A percentile compares a stretch with the other conserved stretches of the same genome.
These are phyloP conservation scores for Glomus cerebriforme DNA, from an alignment of 192 early-diverging fungal species.

Conservation along the genomic window DNA sequence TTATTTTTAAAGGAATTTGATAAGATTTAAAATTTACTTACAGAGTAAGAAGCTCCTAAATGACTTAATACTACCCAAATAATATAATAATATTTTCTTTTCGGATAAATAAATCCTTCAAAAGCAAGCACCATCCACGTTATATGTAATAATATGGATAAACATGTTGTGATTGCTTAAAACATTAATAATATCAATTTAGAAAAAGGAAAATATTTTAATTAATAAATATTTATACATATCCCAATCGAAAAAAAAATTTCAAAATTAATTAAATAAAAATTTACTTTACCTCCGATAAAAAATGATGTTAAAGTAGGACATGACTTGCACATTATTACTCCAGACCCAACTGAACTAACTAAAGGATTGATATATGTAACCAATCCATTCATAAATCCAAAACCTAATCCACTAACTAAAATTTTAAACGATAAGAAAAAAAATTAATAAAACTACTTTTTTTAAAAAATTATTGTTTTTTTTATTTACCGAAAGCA, in stretches of 20 bases:
- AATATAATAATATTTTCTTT: constrained; percentile 47
- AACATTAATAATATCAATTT: background rate
- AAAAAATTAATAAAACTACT: too few relatives aligned
- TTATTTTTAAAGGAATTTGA: background rate
- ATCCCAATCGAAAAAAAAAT: background rate
- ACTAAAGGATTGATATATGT: constrained; percentile 67
- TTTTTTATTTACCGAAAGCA: constrained; percentile 58
- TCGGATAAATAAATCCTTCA: constrained; percentile 56
- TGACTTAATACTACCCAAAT: constrained; percentile 60
- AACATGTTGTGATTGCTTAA: constrained; percentile 66
- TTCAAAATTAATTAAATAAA: background rate
- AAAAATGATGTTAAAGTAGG: constrained; percentile 62
- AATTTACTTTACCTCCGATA: constrained; percentile 56
- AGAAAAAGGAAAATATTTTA: background rate
- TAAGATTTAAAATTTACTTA: constrained; percentile 37
- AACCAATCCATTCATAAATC: constrained; percentile 69
- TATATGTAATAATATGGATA: constrained; percentile 72
- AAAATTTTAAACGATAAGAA: too few relatives aligned
- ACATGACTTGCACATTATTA: constrained; percentile 68
- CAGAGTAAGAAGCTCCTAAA: constrained; percentile 68
- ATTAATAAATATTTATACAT: background rate
- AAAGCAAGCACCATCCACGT: constrained; percentile 78
- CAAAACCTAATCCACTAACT: constrained; percentile 74
- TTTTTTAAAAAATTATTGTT: too few relatives aligned
- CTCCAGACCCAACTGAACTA: constrained; percentile 70